phyloP scores from a whole-genome alignment of 2,329 filamentous ascomycete genomes.

The Trichoderma koningiopsis region DNA sequence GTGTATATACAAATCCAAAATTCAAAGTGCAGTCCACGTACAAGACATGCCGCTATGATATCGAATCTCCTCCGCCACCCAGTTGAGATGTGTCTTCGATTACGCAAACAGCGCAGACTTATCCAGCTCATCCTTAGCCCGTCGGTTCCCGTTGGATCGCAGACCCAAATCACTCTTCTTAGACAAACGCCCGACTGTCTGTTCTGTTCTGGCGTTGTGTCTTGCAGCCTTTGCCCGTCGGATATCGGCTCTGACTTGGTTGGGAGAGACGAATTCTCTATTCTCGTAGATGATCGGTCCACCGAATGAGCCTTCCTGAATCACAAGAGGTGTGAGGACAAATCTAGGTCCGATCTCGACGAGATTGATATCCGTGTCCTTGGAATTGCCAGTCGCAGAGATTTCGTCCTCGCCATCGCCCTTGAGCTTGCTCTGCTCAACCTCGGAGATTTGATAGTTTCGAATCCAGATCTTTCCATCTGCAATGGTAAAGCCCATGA shows the following conservation, averaged over 20 bases:
- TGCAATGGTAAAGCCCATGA: conserved; percentile 87
- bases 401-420: conserved; percentile 48
- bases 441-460: conserved; percentile 90
- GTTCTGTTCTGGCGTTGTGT: conserved; percentile 77
- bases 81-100: not conserved
- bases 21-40: not conserved
- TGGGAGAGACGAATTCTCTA: conserved; percentile 94
- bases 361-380: conserved; percentile 76
- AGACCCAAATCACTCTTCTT: conserved; percentile 80
- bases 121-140: conserved; percentile 71
- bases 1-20: conserved; percentile 15
- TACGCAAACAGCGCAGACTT: conserved; percentile 75
- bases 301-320: conserved; percentile 91
- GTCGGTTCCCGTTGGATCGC: conserved; percentile 64
- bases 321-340: conserved; percentile 90
- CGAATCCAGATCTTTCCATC: conserved; percentile 96
- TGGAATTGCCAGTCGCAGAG: conserved; percentile 46
- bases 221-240: conserved; percentile 73
- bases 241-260: conserved; percentile 86
- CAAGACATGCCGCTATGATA: not conserved
- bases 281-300: conserved; percentile 98
- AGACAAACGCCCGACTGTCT: conserved; percentile 68
- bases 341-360: conserved; percentile 94
- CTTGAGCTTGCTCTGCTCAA: conserved; percentile 60
- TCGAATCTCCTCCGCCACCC: not conserved